A percentile compares a stretch with the other conserved stretches of the same genome.
Conservation (phyloP, 1,284 basidiomycete species). For the Apiotrichum mycotoxinovorans region DNA sequence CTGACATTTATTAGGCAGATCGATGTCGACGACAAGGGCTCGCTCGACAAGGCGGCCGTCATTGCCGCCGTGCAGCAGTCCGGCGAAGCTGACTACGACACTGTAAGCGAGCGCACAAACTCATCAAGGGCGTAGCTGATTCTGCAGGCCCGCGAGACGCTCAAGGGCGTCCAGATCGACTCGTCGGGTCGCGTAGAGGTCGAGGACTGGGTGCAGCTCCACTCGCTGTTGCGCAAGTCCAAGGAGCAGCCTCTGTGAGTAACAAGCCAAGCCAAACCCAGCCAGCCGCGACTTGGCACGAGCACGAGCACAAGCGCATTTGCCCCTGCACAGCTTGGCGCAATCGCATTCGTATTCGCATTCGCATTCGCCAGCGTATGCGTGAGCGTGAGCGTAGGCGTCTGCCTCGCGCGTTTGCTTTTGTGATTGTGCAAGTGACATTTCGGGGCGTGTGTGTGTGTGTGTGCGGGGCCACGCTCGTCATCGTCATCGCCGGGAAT, state of each 20-base stretch:
- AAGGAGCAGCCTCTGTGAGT: conserved; percentile 45
- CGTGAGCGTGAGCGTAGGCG: too few relatives aligned
- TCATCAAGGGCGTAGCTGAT: conserved; percentile 10
- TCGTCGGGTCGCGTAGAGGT: conserved; percentile 93
- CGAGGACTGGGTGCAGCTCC: conserved; percentile 85
- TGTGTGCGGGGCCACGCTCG: too few relatives aligned
- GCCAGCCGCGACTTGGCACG: too few relatives aligned
- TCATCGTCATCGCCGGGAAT: too few relatives aligned
- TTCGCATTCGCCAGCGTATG: too few relatives aligned
- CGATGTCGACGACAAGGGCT: conserved; percentile 77
- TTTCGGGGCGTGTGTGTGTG: too few relatives aligned
- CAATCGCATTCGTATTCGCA: too few relatives aligned
- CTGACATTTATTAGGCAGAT: conserved; percentile 60
- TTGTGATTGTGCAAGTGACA: not conserved
- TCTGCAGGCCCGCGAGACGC: conserved; percentile 60
- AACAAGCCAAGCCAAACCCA: not conserved
- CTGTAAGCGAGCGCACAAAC: conserved; percentile 58
- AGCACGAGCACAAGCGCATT: too few relatives aligned
- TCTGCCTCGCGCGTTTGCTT: not conserved
- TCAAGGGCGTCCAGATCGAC: conserved; percentile 93
- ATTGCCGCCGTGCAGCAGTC: conserved; percentile 69
- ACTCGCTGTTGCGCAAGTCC: conserved; percentile 37
- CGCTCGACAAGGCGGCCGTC: conserved; percentile 75
- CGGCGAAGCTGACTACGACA: conserved; percentile 83
- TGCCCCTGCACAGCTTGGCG: too few relatives aligned